Conservation (phyloP, 495 filamentous ascomycete genomes). For the Penicillium manginii region DNA sequence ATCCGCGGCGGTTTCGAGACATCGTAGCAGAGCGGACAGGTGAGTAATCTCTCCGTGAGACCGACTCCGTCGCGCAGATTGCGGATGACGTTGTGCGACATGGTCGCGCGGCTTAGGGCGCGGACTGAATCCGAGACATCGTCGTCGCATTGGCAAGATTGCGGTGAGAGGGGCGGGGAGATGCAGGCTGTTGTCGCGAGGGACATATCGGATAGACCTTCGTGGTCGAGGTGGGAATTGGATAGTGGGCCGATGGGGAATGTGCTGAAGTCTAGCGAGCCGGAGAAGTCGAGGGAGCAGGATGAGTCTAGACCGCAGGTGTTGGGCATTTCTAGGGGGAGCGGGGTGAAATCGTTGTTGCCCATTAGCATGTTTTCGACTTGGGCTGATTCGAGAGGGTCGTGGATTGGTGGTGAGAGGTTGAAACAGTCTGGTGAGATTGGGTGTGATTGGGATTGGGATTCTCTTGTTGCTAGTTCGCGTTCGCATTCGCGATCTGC, state of each 20-base stretch:
- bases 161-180: constrained; percentile 21
- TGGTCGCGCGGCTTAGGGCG: constrained; percentile 20
- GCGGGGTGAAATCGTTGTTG: constrained; percentile 5
- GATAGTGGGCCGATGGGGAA: constrained; percentile 22
- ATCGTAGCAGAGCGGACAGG: constrained; percentile 31
- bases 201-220: constrained; percentile 3
- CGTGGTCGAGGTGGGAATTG: neutral
- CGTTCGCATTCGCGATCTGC: constrained; percentile 1
- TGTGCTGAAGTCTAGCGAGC: constrained; percentile 18
- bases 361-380: constrained; percentile 11
- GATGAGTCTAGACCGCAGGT: constrained; percentile 21
- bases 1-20: constrained; percentile 31
- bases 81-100: constrained; percentile 24
- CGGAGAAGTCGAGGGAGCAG: constrained; percentile 21
- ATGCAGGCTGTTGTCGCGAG: constrained; percentile 13
- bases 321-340: constrained; percentile 21
- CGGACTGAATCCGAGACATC: constrained; percentile 28
- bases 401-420: neutral
- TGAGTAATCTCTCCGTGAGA: constrained; percentile 24
- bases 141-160: constrained; percentile 31
- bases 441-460: constrained; percentile 1
- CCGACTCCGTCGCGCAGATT: constrained; percentile 22
- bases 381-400: neutral
- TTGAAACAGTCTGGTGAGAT: constrained; percentile 16
- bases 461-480: constrained; percentile 1